phyloP scores from a whole-genome alignment of 2,329 filamentous ascomycete species.

The Alternaria angustiovoidea region DNA sequence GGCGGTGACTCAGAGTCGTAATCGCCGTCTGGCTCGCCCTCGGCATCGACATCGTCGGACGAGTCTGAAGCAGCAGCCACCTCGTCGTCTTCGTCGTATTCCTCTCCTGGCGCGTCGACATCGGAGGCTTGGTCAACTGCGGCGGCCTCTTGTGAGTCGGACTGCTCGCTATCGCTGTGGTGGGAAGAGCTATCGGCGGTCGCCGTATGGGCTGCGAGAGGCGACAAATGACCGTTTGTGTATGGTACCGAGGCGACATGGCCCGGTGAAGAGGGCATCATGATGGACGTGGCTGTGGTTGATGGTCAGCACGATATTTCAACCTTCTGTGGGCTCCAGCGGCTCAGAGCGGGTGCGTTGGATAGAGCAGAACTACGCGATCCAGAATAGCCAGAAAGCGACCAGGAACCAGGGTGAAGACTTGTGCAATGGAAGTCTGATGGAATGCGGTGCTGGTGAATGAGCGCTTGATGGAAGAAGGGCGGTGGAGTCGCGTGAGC shows the following conservation, averaged over 20 bases:
- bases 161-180: conserved; percentile 78
- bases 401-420: conserved; percentile 33
- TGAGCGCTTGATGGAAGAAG: conserved; percentile 41
- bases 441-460: conserved; percentile 47
- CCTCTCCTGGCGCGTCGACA: conserved; percentile 52
- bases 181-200: conserved; percentile 57
- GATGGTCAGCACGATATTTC: conserved; percentile 55
- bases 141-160: conserved; percentile 70
- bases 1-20: conserved; percentile 73
- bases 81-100: conserved; percentile 54
- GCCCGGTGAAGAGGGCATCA: conserved; percentile 68
- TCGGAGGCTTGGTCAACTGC: conserved; percentile 51
- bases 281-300: conserved; percentile 66
- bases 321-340: conserved; percentile 39
- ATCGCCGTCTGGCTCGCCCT: conserved; percentile 68
- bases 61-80: conserved; percentile 57
- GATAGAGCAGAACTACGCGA: conserved; percentile 54
- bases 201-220: conserved; percentile 59
- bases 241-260: conserved; percentile 70
- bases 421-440: conserved; percentile 49
- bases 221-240: conserved; percentile 72
- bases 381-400: conserved; percentile 49
- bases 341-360: conserved; percentile 47
- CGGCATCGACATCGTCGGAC: conserved; percentile 60
- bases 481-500: conserved; percentile 32